These are phyloP conservation scores for Lentinus brumalis DNA, from an alignment of 768 basidiomycete species.

Conservation along the genomic window DNA sequence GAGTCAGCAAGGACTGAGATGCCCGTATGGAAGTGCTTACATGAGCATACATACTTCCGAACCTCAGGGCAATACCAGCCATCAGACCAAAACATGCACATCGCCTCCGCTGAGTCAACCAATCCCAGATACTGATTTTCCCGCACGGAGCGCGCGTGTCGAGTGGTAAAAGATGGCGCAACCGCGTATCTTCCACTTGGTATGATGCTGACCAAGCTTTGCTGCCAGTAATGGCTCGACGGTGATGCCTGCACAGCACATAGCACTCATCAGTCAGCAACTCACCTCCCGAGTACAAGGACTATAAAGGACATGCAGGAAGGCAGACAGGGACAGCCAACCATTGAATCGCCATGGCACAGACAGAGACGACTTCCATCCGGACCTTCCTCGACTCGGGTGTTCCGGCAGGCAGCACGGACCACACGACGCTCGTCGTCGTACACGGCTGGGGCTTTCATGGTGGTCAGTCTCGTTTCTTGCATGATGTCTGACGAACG, in stretches of 20 bases:
- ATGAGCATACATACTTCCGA: background rate
- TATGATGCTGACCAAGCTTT: no score
- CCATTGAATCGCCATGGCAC: background rate
- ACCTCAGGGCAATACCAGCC: background rate
- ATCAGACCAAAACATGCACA: no score
- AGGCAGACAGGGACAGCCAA: background rate
- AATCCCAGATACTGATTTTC: background rate
- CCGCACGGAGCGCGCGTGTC: background rate
- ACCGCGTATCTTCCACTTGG: background rate
- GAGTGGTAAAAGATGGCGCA: background rate
- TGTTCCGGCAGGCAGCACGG: constrained; percentile 8
- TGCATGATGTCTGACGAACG: background rate
- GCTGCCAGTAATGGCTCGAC: background rate
- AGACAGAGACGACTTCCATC: background rate
- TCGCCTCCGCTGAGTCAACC: background rate
- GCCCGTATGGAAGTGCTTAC: background rate
- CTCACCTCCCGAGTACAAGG: background rate
- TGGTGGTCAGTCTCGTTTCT: constrained; percentile 9
- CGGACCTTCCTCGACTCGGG: constrained; percentile 19
- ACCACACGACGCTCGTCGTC: constrained; percentile 23
- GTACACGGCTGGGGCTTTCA: constrained; percentile 25
- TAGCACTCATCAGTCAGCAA: background rate
- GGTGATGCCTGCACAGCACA: background rate
- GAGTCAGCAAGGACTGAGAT: no score
- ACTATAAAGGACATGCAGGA: no score